phyloP scores from a whole-genome alignment of 129 eudicot genomes.

The Silybum marianum region DNA sequence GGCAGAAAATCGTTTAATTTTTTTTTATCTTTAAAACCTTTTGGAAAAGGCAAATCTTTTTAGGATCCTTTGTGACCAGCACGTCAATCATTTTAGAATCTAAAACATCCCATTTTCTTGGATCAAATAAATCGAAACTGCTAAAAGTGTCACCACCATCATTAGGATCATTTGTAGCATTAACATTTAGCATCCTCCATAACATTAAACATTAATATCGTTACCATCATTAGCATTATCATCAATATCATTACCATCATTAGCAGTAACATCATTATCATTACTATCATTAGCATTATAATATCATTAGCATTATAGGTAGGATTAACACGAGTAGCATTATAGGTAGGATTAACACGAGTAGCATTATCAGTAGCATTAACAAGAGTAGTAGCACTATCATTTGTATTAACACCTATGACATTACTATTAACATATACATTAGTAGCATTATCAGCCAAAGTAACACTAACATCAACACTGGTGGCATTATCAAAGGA shows the following conservation, averaged over 20 bases:
- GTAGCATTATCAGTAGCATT: not conserved
- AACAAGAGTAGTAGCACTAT: not conserved
- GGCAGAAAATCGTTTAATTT: too few species aligned
- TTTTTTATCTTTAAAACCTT: too few species aligned
- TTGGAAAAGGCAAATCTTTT: constrained; percentile 5
- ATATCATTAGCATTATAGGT: not conserved
- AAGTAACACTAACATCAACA: not conserved
- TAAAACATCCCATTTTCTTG: not conserved
- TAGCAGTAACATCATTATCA: not conserved
- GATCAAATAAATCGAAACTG: not conserved
- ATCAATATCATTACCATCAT: not conserved
- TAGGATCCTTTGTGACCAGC: not conserved
- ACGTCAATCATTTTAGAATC: not conserved
- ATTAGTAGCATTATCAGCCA: not conserved
- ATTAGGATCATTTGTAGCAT: not conserved
- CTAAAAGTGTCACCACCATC: not conserved
- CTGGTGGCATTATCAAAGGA: not conserved
- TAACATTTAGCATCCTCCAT: not conserved
- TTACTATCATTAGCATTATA: constrained; percentile 13
- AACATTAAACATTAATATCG: too few species aligned
- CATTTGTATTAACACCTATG: too few species aligned
- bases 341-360: not conserved
- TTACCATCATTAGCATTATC: too few species aligned
- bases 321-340: too few species aligned
- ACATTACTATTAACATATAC: too few species aligned